phyloP scores from a whole-genome alignment of 805 yeast genomes.

The Nakazawaea populi region DNA sequence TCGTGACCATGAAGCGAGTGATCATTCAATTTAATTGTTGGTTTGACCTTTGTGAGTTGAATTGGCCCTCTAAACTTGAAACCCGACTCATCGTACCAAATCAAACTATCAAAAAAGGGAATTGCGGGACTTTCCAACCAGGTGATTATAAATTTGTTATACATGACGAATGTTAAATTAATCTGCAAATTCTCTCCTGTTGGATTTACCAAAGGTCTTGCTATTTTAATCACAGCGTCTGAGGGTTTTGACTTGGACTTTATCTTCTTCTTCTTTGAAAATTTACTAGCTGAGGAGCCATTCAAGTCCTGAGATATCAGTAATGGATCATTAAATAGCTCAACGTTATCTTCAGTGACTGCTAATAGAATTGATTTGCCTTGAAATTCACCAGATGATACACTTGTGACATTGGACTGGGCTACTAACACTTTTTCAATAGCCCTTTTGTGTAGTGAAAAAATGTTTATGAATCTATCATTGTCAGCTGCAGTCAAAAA shows the following conservation, averaged over 20 bases:
- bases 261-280: constrained; percentile 37
- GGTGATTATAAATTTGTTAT: constrained; percentile 34
- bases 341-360: constrained; percentile 63
- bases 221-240: constrained; percentile 36
- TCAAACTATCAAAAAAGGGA: constrained; percentile 50
- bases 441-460: constrained; percentile 37
- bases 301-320: constrained; percentile 11
- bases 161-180: constrained; percentile 15
- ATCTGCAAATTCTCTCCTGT: constrained; percentile 19
- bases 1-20: constrained; percentile 44
- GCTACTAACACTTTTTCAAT: constrained; percentile 60
- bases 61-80: constrained; percentile 21
- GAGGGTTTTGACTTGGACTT: constrained; percentile 47
- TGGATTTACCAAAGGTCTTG: constrained; percentile 36
- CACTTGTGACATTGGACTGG: constrained; percentile 49
- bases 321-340: constrained; percentile 60
- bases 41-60: constrained; percentile 30
- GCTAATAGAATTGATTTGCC: constrained; percentile 38
- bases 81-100: constrained; percentile 33
- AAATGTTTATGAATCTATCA: constrained; percentile 78
- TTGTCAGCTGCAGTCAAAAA: constrained; percentile 69
- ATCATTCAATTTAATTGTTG: constrained; percentile 31
- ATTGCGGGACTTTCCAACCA: constrained; percentile 61
- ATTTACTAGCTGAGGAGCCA: constrained; percentile 13
- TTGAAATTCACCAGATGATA: constrained; percentile 32